Evolutionary conservation across 2,329 filamentous ascomycete species (phyloP).

Genomic region (Aureobasidium sp.): DNA sequence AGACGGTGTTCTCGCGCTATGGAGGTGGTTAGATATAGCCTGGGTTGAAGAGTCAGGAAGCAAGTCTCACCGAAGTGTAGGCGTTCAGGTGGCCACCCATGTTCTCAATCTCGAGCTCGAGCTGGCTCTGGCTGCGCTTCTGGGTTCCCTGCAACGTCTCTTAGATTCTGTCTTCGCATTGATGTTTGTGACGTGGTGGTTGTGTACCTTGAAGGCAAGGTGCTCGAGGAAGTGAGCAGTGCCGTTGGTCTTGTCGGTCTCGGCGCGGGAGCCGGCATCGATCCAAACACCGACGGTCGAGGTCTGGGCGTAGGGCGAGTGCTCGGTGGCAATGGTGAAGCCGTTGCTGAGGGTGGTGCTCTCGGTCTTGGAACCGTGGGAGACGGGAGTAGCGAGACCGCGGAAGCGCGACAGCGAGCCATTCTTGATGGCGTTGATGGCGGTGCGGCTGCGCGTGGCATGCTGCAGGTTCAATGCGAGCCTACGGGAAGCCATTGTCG

Average conservation of each 20-base stretch:
- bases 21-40: neutral
- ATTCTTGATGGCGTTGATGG: slow-evolving; percentile 59
- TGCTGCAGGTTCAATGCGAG: slow-evolving; percentile 90
- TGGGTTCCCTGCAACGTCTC: slow-evolving; percentile 61
- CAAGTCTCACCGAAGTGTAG: slow-evolving; percentile 81
- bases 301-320: slow-evolving; percentile 96
- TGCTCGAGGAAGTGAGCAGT: slow-evolving; percentile 99
- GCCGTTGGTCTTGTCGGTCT: slow-evolving; percentile 97
- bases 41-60: neutral
- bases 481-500: slow-evolving; percentile 87
- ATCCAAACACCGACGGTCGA: slow-evolving; percentile 99
- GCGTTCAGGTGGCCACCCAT: slow-evolving; percentile 99
- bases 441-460: slow-evolving; percentile 79
- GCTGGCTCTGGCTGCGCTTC: slow-evolving; percentile 90
- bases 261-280: slow-evolving; percentile 93
- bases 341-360: slow-evolving; percentile 96
- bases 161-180: slow-evolving; percentile 3
- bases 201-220: slow-evolving; percentile 91
- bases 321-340: slow-evolving; percentile 94
- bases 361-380: slow-evolving; percentile 71
- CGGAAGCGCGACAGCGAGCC: slow-evolving; percentile 66
- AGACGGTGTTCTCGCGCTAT: slow-evolving; percentile 95
- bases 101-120: slow-evolving; percentile 99
- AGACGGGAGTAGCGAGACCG: slow-evolving; percentile 81
- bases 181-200: slow-evolving; percentile 2